These are phyloP conservation scores for Agrostemma githago DNA, from an alignment of 148 eudicot genomes.

Conservation along the genomic window DNA sequence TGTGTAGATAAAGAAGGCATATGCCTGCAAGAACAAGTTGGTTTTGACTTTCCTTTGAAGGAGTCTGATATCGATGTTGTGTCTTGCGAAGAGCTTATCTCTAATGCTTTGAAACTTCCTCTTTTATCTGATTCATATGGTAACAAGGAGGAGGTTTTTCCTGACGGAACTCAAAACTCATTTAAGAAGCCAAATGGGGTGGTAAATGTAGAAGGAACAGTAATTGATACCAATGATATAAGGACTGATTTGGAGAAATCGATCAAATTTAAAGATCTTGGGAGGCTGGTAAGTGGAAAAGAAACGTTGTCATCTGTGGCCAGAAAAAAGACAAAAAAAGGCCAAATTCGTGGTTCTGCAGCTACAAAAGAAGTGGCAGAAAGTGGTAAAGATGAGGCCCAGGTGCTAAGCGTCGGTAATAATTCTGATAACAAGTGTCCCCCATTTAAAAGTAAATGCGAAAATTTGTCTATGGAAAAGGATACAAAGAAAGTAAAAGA, in stretches of 20 bases:
- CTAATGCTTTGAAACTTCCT: constrained; percentile 72
- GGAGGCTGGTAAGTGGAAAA: constrained; percentile 34
- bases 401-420: constrained; percentile 30
- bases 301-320: constrained; percentile 37
- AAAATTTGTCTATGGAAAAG: constrained; percentile 32
- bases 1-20: constrained; percentile 33
- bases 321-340: constrained; percentile 47
- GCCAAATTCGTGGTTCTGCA: constrained; percentile 29
- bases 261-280: constrained; percentile 25
- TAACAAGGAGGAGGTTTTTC: constrained; percentile 24
- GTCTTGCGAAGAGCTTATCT: constrained; percentile 62
- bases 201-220: constrained; percentile 29
- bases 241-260: constrained; percentile 21
- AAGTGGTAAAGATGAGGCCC: constrained; percentile 30
- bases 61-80: constrained; percentile 43
- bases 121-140: constrained; percentile 47
- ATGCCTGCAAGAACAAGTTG: constrained; percentile 23
- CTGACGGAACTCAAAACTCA: constrained; percentile 25
- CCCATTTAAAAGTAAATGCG: constrained; percentile 32
- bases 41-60: constrained; percentile 25
- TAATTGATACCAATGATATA: constrained; percentile 22
- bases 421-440: constrained; percentile 14
- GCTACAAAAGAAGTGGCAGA: constrained; percentile 29
- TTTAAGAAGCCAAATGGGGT: constrained; percentile 39
- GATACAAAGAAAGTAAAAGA: constrained; percentile 38